These are phyloP conservation scores for Penicillium arizonense DNA, from an alignment of 495 filamentous ascomycete species.

Conservation along the genomic window DNA sequence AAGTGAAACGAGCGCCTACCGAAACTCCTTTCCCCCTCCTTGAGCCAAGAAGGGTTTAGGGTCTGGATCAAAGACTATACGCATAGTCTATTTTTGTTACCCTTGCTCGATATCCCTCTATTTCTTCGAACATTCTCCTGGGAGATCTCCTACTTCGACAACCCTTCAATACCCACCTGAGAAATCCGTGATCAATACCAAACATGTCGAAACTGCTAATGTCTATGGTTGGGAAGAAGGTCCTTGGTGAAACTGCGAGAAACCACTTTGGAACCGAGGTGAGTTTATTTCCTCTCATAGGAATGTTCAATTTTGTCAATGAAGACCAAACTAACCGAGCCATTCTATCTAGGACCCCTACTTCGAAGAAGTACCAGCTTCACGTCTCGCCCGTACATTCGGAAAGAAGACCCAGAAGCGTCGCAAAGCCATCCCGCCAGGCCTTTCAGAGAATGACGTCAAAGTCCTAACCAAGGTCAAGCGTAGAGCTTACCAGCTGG, in stretches of 20 bases:
- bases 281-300: slow-evolving; percentile 16
- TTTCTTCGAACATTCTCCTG: slow-evolving; percentile 12
- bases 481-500: slow-evolving; percentile 74
- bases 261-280: slow-evolving; percentile 71
- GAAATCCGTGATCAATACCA: slow-evolving; percentile 5
- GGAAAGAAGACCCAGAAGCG: slow-evolving; percentile 62
- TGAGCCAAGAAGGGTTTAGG: slow-evolving; percentile 4
- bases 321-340: slow-evolving; percentile 2
- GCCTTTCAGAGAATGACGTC: slow-evolving; percentile 75
- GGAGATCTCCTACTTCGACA: neutral
- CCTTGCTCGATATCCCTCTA: slow-evolving; percentile 13
- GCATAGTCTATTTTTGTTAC: slow-evolving; percentile 18
- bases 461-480: slow-evolving; percentile 78
- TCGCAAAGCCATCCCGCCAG: slow-evolving; percentile 66
- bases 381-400: slow-evolving; percentile 57
- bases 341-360: slow-evolving; percentile 59
- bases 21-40: slow-evolving; percentile 10
- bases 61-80: slow-evolving; percentile 5
- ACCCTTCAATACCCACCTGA: too few species aligned
- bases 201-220: slow-evolving; percentile 53
- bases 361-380: slow-evolving; percentile 68
- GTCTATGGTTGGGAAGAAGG: slow-evolving; percentile 61
- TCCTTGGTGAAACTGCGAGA: slow-evolving; percentile 61
- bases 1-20: slow-evolving; percentile 11
- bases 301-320: neutral